Percentiles rank a stretch among this genome's conserved stretches.
These are phyloP conservation scores for Nematodospora anomalae DNA, from an alignment of 1,139 yeast genomes.

Conservation along the genomic window DNA sequence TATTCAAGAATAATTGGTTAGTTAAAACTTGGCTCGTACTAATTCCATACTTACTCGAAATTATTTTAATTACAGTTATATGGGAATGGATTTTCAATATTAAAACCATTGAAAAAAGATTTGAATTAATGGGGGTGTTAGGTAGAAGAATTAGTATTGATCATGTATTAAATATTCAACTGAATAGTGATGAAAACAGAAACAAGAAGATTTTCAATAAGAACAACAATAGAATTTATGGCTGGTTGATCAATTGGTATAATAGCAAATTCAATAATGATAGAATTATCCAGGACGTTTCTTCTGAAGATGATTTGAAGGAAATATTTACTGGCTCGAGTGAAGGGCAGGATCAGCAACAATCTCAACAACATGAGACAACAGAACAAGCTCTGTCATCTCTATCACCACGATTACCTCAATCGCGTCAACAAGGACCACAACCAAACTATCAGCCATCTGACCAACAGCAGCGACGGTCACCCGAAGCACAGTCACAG, in stretches of 20 bases:
- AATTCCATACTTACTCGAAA: conserved; percentile 37
- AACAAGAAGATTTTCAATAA: conserved; percentile 6
- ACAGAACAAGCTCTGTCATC: too few species aligned
- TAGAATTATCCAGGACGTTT: conserved; percentile 7
- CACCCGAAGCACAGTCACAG: not conserved
- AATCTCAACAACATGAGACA: conserved; percentile 3
- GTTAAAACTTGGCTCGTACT: conserved; percentile 41
- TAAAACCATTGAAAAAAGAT: conserved; percentile 38
- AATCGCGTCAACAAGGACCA: too few species aligned
- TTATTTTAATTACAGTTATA: conserved; percentile 39
- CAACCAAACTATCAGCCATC: too few species aligned
- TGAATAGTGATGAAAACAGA: conserved; percentile 1
- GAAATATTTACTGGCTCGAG: conserved; percentile 7
- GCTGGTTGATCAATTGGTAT: conserved; percentile 7
- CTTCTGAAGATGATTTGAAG: conserved; percentile 10
- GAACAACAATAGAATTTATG: conserved; percentile 3
- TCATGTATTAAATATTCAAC: conserved; percentile 25
- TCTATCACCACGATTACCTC: too few species aligned
- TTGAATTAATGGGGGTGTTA: conserved; percentile 47
- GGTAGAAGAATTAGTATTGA: conserved; percentile 48
- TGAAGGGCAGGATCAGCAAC: conserved; percentile 2
- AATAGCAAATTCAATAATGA: conserved; percentile 5
- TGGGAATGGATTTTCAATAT: conserved; percentile 58
- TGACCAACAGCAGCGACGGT: too few species aligned
- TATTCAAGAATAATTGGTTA: conserved; percentile 32